phyloP scores from a whole-genome alignment of 768 basidiomycete genomes.

The Naganishia vishniacii region DNA sequence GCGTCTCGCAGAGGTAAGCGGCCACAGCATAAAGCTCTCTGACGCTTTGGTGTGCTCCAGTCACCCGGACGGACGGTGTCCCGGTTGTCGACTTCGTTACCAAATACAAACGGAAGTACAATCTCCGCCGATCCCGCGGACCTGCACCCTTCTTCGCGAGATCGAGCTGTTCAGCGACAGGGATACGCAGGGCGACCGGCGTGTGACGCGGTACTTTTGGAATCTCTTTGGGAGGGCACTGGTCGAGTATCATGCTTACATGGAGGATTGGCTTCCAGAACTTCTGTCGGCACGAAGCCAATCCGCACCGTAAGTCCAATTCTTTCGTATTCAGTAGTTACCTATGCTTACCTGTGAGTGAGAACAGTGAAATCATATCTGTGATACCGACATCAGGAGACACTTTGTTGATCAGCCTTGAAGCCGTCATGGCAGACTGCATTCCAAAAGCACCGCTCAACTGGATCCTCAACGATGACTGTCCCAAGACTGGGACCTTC shows the following conservation, averaged over 20 bases:
- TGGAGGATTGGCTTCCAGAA: constrained; percentile 27
- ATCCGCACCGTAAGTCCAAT: background rate
- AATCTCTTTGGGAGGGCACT: constrained; percentile 15
- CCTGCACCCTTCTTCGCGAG: background rate
- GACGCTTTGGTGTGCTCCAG: background rate
- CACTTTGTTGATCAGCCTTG: background rate
- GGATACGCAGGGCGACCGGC: background rate
- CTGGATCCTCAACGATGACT: constrained; percentile 2
- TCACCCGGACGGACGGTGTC: background rate
- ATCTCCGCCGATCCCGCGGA: background rate
- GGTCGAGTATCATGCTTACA: constrained; percentile 20
- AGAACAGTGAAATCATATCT: background rate
- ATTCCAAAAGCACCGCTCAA: background rate
- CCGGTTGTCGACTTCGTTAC: background rate
- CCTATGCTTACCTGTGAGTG: background rate
- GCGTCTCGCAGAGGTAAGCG: background rate
- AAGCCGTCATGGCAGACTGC: background rate
- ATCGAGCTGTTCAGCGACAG: constrained; percentile 1
- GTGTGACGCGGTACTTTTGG: constrained; percentile 1
- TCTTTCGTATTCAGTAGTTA: no score
- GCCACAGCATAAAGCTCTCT: background rate
- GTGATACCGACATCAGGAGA: background rate
- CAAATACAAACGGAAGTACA: background rate
- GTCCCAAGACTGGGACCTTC: background rate
- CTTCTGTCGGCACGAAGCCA: background rate